Evolutionary conservation across 2,329 filamentous ascomycete genomes (phyloP).

Genomic region (Fusarium decemcellulare): DNA sequence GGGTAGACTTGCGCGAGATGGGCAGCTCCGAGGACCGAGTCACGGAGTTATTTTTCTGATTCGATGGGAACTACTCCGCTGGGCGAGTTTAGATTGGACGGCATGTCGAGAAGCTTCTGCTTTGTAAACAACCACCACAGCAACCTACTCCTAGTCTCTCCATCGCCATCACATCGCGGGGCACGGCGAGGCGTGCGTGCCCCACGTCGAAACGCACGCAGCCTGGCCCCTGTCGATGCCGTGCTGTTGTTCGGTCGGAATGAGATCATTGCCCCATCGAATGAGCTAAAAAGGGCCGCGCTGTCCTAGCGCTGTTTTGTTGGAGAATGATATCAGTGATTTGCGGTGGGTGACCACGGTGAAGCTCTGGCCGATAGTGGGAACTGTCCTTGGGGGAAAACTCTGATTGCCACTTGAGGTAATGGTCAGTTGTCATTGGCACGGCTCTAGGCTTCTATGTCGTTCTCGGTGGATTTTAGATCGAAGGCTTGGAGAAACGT

Average conservation of each 20-base stretch:
- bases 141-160: neutral
- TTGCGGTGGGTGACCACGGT: neutral
- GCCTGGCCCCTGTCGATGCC: constrained; percentile 6
- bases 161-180: constrained; percentile 22
- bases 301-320: constrained; percentile 12
- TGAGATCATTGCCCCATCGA: constrained; percentile 42
- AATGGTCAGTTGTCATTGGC: constrained; percentile 13
- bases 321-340: constrained; percentile 36
- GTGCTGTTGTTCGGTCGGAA: constrained; percentile 10
- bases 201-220: constrained; percentile 23
- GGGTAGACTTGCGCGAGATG: constrained; percentile 13
- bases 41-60: constrained; percentile 3
- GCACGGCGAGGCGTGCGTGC: constrained; percentile 2
- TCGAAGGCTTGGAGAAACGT: neutral
- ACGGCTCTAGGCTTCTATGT: constrained; percentile 11
- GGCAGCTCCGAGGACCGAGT: constrained; percentile 33
- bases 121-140: neutral
- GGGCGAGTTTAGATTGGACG: neutral
- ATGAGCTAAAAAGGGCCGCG: constrained; percentile 36
- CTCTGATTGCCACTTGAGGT: constrained; percentile 6
- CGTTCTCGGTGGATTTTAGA: no score
- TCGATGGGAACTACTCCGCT: constrained; percentile 1
- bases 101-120: constrained; percentile 37
- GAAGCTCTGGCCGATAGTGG: neutral
- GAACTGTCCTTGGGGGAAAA: neutral